Evolutionary conservation across 2,329 filamentous ascomycete genomes (phyloP).

Genomic region (Arthrobotrys musiformis): DNA sequence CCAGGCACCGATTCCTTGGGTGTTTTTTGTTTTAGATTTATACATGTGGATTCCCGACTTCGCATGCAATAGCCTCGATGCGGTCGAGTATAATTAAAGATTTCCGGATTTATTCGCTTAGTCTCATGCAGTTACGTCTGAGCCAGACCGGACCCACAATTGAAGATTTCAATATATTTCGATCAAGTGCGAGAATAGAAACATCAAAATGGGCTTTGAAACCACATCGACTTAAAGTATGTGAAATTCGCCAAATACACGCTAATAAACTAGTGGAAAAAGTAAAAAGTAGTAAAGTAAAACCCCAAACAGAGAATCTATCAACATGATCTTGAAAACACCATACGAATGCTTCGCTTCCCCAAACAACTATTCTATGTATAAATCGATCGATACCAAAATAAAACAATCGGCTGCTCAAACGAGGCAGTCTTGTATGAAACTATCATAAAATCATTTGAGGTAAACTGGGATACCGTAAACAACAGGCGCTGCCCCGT

Average conservation of each 20-base stretch:
- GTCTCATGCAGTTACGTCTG: no score
- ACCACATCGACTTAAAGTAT: not conserved
- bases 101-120: not conserved
- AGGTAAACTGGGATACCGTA: conserved; percentile 96
- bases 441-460: conserved; percentile 57
- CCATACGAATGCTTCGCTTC: conserved; percentile 30
- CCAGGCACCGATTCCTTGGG: not conserved
- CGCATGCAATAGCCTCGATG: not conserved
- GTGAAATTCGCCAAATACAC: not conserved
- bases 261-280: conserved; percentile 6
- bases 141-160: not conserved
- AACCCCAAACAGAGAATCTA: conserved; percentile 10
- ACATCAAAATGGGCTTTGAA: not conserved
- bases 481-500: conserved; percentile 90
- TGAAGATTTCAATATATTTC: not conserved
- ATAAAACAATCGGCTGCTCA: conserved; percentile 22
- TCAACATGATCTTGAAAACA: conserved; percentile 18
- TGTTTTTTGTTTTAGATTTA: not conserved
- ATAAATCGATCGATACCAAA: not conserved
- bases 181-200: not conserved
- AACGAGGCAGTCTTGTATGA: not conserved
- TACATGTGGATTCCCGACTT: not conserved
- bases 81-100: not conserved
- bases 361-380: conserved; percentile 12
- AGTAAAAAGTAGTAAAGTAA: conserved; percentile 5